Base-by-base conservation (phyloP, 1,139 yeast genomes). In the Geotrichum phurueaensis region DNA sequence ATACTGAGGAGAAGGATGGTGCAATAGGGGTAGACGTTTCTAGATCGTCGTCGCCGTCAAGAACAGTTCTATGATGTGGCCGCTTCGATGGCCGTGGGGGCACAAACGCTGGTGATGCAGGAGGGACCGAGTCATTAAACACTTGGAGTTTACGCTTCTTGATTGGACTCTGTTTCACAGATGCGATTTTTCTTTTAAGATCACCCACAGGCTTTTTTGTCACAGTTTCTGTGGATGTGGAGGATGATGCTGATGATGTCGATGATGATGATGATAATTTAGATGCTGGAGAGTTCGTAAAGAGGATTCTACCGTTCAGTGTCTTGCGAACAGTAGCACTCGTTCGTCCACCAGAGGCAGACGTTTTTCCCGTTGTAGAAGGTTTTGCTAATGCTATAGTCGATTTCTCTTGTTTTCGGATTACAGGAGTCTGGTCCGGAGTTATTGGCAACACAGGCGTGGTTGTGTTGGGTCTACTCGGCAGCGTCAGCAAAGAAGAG, bases 391-490 rank as follows among this genome's bases (percentile, higher is more conserved):
- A 63, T 51, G 56, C 3, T 67, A 63, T 12, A 53, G 51, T 51
- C 66, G 67, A 23, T 69, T n/a, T 18, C 49, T 55, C n/a, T 51
- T 54, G 50, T 29, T 57, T 53, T 51, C 54, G 36, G 22, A 47
- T 51, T 7, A 57, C 45, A 18, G 64, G 64, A 13, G 64, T 62
- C 39, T 60, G 62, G 23, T 59, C 64, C 25, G 64, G 64, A 23
- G 64, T 62, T 22, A 62, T 20, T 1, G 64, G 64, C 23, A 61
- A 22, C 52, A 60, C 53, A 6, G 58, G 5, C 27, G 43, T 29
- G 39, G 50, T 20, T 29, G 25, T 12, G 15, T 9, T 31, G 15
- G 47, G 29, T 20, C 29, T 36, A 12, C 22, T 31, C 18, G 47
- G 29, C n/a, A 33, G 20, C 5, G 25, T 39, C 47, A 39, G 22